Percentiles rank a stretch among this genome's conserved stretches.
phyloP scores from a whole-genome alignment of 345 rosid genomes.

The Streptanthus diversifolius region DNA sequence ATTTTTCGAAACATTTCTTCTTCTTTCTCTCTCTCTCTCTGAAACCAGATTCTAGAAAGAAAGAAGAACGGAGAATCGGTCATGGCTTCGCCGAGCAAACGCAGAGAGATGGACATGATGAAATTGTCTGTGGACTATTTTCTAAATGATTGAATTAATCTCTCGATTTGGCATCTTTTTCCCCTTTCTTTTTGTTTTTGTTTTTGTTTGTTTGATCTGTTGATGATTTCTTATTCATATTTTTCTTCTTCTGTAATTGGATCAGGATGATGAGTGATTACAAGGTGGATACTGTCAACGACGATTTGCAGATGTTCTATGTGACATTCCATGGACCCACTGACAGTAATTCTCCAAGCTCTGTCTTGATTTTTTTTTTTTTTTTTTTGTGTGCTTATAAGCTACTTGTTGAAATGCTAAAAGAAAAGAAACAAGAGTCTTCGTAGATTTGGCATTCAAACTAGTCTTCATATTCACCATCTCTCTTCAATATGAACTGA shows the following conservation, averaged over 20 bases:
- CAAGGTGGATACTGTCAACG: constrained; percentile 68
- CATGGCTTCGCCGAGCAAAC: constrained; percentile 79
- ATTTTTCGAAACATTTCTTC: constrained; percentile 15
- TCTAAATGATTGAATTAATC: background rate
- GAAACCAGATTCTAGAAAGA: constrained; percentile 5
- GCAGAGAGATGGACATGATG: constrained; percentile 79
- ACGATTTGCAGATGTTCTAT: constrained; percentile 56
- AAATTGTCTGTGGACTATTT: constrained; percentile 47
- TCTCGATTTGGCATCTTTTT: background rate
- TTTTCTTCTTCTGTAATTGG: constrained; percentile 10
- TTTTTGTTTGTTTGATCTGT: background rate
- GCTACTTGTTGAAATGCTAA: constrained; percentile 24
- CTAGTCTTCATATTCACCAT: constrained; percentile 18
- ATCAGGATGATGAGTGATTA: constrained; percentile 74
- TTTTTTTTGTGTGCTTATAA: background rate
- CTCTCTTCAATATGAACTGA: background rate
- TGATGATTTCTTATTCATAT: background rate
- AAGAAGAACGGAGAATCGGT: constrained; percentile 13
- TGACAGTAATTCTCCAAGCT: constrained; percentile 43
- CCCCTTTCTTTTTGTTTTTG: background rate
- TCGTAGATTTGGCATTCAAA: background rate
- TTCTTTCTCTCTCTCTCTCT: constrained; percentile 10
- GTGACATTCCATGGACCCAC: constrained; percentile 69
- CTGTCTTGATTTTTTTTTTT: background rate
- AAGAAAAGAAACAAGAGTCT: background rate